These are phyloP conservation scores for Hemisphaericaspora xylofermentans DNA, from an alignment of 1,139 yeast genomes.

Conservation along the genomic window DNA sequence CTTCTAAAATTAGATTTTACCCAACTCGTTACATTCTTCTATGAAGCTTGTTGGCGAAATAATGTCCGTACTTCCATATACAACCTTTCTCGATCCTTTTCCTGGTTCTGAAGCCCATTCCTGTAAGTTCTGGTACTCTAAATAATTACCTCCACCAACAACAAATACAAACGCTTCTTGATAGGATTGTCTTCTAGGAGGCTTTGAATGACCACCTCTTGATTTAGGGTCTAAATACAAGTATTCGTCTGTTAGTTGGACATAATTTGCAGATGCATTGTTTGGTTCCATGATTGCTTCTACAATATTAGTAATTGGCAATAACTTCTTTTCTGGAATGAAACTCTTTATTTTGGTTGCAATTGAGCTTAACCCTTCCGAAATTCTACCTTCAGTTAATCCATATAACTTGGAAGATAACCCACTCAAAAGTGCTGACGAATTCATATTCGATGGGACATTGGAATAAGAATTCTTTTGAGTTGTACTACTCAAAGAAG, in stretches of 20 bases:
- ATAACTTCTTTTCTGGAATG: conserved; percentile 81
- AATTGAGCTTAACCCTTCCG: conserved; percentile 81
- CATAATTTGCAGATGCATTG: conserved; percentile 57
- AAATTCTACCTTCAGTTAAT: conserved; percentile 75
- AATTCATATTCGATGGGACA: conserved; percentile 24
- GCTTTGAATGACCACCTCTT: conserved; percentile 86
- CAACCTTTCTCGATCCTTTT: conserved; percentile 45
- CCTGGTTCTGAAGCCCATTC: conserved; percentile 66
- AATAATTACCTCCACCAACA: conserved; percentile 94
- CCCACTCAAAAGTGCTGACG: conserved; percentile 72
- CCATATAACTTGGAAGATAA: conserved; percentile 77
- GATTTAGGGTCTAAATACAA: conserved; percentile 87
- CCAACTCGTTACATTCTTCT: conserved; percentile 65
- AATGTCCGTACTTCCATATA: conserved; percentile 86
- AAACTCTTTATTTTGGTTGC: conserved; percentile 86
- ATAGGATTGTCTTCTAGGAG: conserved; percentile 82
- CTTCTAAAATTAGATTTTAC: conserved; percentile 19
- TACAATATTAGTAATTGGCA: conserved; percentile 87
- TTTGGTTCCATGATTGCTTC: conserved; percentile 89
- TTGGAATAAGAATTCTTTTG: conserved; percentile 15
- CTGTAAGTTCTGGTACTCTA: conserved; percentile 90
- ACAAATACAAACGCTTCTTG: conserved; percentile 84
- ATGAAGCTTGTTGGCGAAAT: conserved; percentile 76
- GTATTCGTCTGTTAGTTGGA: conserved; percentile 81
- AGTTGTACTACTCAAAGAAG: conserved; percentile 18